Percentiles rank a stretch among this genome's conserved stretches.
Evolutionary conservation across 192 early-diverging fungal genomes (phyloP).

Genomic region (Backusella mclennaniae): DNA sequence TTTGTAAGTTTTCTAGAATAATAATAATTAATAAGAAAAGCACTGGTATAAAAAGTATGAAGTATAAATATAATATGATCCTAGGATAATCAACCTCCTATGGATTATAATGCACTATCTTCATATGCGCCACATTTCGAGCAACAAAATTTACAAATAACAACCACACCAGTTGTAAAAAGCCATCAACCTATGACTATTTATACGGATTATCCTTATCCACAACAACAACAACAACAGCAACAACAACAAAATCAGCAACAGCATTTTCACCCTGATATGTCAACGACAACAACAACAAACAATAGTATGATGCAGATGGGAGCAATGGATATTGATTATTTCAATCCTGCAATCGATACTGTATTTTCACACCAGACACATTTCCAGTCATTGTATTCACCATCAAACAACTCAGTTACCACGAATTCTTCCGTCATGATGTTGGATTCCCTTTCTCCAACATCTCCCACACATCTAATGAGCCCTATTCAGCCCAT

Average conservation of each 20-base stretch:
- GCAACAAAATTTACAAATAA: not conserved
- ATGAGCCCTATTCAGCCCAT: conserved; percentile 15
- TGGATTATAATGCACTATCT: not conserved
- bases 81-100: conserved; percentile 1
- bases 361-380: conserved; percentile 3
- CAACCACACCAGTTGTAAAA: conserved; percentile 10
- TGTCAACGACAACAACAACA: conserved; percentile 5
- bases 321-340: conserved; percentile 10
- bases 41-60: not conserved
- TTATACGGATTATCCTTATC: not conserved
- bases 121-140: conserved; percentile 3
- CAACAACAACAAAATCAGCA: not conserved
- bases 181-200: conserved; percentile 7
- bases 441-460: conserved; percentile 3
- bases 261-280: not conserved
- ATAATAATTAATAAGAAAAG: not conserved
- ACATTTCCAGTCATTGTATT: not conserved
- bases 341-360: conserved; percentile 4
- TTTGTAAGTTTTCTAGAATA: conserved; percentile 7
- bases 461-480: not conserved
- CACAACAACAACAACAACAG: conserved; percentile 2
- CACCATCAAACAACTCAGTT: conserved; percentile 12
- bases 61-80: not conserved
- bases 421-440: conserved; percentile 9
- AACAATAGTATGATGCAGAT: not conserved